Percentiles rank a stretch among this genome's conserved stretches.
Conservation (phyloP, 768 basidiomycete species). For the Pleurotus citrinopileatus region DNA sequence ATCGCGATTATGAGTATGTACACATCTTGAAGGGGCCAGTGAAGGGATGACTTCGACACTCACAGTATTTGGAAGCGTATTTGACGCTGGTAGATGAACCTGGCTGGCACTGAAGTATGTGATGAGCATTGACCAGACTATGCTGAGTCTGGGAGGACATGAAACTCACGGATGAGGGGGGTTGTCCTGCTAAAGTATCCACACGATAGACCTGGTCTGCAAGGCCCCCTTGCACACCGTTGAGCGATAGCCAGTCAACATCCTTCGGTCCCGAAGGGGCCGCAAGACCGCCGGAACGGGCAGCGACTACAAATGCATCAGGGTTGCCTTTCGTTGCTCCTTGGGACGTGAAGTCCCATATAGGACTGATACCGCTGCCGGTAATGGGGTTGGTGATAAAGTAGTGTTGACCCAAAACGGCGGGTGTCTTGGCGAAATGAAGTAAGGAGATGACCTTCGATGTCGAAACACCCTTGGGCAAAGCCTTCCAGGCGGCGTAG, state of each 20-base stretch:
- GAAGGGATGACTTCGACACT: constrained; percentile 19
- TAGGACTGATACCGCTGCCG: constrained; percentile 40
- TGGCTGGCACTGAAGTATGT: not conserved
- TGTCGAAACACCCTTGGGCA: constrained; percentile 15
- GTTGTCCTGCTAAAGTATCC: constrained; percentile 50
- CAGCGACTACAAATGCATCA: constrained; percentile 45
- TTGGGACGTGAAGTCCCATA: constrained; percentile 54
- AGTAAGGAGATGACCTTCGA: constrained; percentile 17
- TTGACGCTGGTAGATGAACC: constrained; percentile 34
- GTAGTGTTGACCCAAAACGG: constrained; percentile 50
- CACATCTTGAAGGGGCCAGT: not conserved
- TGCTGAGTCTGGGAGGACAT: not conserved
- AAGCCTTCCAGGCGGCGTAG: constrained; percentile 22
- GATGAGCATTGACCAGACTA: not conserved
- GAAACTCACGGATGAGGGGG: constrained; percentile 41
- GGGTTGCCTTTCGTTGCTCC: constrained; percentile 35
- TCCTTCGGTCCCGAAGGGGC: constrained; percentile 40
- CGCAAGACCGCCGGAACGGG: constrained; percentile 36
- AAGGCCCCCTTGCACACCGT: constrained; percentile 41
- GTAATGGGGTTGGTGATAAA: constrained; percentile 47
- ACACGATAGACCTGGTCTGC: constrained; percentile 51
- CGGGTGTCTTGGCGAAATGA: constrained; percentile 13
- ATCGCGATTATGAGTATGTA: not conserved
- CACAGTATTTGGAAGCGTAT: constrained; percentile 53
- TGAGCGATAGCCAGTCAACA: constrained; percentile 56